Evolutionary conservation across 192 early-diverging fungal species (phyloP).

Genomic region (Coemansia sp.): DNA sequence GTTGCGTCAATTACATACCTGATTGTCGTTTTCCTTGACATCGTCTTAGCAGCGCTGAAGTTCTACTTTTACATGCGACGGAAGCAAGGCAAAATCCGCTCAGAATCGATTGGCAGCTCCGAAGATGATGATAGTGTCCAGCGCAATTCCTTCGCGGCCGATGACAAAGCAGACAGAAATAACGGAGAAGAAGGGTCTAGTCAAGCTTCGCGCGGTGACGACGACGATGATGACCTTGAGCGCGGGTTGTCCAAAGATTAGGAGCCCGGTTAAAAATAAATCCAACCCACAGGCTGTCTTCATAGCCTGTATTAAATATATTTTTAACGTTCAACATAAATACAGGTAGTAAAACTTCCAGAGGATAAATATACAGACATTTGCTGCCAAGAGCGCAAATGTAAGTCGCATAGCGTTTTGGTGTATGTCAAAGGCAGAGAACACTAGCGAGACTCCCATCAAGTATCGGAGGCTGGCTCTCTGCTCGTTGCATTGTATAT

Average conservation of each 20-base stretch:
- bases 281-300: neutral
- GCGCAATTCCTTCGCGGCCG: neutral
- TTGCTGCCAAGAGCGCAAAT: conserved; percentile 23
- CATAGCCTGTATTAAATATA: neutral
- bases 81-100: conserved; percentile 20
- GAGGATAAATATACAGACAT: neutral
- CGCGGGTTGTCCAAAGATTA: neutral
- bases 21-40: conserved; percentile 46
- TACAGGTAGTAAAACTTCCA: neutral
- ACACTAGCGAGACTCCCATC: conserved; percentile 28
- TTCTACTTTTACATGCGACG: conserved; percentile 35
- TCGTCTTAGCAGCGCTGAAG: conserved; percentile 48
- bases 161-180: neutral
- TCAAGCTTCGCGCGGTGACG: neutral
- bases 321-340: neutral
- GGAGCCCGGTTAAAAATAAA: too few species aligned
- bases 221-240: neutral
- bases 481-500: conserved; percentile 4
- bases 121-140: neutral
- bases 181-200: neutral
- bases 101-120: neutral
- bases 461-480: conserved; percentile 13
- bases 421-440: conserved; percentile 47
- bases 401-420: conserved; percentile 25
- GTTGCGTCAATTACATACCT: conserved; percentile 54